Evolutionary conservation across 495 filamentous ascomycete species (phyloP).

Genomic region (Neurospora pannonica): DNA sequence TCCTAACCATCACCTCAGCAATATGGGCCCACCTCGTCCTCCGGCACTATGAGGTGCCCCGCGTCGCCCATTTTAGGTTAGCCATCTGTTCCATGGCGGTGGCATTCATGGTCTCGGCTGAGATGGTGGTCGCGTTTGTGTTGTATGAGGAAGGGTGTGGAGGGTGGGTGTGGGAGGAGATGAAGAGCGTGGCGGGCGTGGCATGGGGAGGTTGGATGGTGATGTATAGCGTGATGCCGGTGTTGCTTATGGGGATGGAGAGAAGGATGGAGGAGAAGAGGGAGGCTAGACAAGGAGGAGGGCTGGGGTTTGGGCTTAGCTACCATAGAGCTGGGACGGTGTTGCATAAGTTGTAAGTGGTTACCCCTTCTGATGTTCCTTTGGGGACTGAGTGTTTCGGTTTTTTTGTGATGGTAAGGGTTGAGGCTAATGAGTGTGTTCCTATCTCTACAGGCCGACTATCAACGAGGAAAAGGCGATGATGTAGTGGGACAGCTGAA

Average conservation of each 20-base stretch:
- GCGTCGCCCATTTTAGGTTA: constrained; percentile 11
- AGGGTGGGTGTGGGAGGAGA: not conserved
- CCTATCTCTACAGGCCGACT: not conserved
- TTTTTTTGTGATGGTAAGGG: not conserved
- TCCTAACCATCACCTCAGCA: constrained; percentile 5
- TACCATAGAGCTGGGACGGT: not conserved
- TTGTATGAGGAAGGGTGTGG: constrained; percentile 7
- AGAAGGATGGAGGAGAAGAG: not conserved
- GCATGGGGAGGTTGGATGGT: not conserved
- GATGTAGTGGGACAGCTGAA: not conserved
- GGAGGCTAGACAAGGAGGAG: not conserved
- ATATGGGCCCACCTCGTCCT: constrained; percentile 9
- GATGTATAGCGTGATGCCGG: constrained; percentile 5
- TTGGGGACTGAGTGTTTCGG: not conserved
- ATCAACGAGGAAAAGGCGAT: not conserved
- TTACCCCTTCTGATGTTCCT: not conserved
- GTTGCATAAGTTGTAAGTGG: not conserved
- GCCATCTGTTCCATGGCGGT: constrained; percentile 12
- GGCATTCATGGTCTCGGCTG: constrained; percentile 3
- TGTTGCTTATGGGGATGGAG: constrained; percentile 5
- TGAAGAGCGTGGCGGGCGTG: not conserved
- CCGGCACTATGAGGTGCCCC: constrained; percentile 16
- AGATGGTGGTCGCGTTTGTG: constrained; percentile 3
- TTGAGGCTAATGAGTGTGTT: not conserved
- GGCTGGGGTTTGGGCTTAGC: not conserved